phyloP scores from a whole-genome alignment of 129 eudicot genomes.

The Helichrysum umbraculigerum region DNA sequence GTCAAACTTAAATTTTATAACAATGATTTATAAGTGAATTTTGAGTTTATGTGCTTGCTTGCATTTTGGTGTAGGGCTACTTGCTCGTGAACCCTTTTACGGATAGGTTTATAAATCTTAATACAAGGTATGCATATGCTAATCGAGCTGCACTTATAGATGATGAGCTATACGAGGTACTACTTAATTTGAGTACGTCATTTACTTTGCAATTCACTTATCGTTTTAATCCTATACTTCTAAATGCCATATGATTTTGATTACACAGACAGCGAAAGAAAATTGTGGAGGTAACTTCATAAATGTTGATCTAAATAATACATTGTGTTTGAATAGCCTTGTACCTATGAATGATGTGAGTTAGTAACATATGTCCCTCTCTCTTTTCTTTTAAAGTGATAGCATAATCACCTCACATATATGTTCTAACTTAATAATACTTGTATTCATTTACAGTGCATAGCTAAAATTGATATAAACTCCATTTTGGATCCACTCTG shows the following conservation, averaged over 20 bases:
- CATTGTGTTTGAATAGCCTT: constrained; percentile 27
- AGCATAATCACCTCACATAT: no score
- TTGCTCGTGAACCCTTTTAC: constrained; percentile 35
- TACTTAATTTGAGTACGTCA: neutral
- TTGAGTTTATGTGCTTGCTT: no score
- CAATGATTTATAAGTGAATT: neutral
- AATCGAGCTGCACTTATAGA: constrained; percentile 30
- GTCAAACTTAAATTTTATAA: neutral
- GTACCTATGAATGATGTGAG: constrained; percentile 24
- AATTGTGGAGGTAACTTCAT: constrained; percentile 28
- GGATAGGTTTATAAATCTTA: constrained; percentile 12
- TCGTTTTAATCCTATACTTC: no score
- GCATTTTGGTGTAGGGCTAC: constrained; percentile 25
- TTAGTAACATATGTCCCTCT: neutral
- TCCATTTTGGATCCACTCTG: constrained; percentile 28
- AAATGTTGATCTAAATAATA: constrained; percentile 32
- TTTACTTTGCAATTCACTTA: neutral
- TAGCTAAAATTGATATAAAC: neutral
- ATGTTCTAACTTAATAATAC: neutral
- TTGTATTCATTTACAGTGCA: constrained; percentile 10
- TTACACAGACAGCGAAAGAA: constrained; percentile 28
- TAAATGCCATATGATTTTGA: neutral
- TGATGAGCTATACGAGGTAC: constrained; percentile 34
- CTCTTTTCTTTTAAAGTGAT: neutral
- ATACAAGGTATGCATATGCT: constrained; percentile 29